A percentile compares a stretch with the other conserved stretches of the same genome.
Conservation (phyloP, 768 basidiomycete genomes). For the Tylopilus plumbeoviolaceoides region DNA sequence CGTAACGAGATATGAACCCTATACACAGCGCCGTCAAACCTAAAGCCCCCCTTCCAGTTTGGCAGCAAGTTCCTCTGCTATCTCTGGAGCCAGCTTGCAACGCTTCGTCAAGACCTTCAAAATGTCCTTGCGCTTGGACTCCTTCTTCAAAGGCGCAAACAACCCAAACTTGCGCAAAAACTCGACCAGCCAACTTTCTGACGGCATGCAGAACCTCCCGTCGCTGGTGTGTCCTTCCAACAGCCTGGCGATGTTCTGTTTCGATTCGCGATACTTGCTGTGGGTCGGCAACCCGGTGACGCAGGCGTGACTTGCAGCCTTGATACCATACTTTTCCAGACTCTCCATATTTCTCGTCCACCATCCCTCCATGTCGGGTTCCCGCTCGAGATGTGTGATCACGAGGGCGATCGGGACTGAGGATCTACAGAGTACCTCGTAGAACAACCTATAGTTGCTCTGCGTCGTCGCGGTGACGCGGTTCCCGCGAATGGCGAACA, state of each 20-base stretch:
- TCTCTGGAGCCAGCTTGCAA: slow-evolving; percentile 19
- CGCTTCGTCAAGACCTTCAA: slow-evolving; percentile 27
- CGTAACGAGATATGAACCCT: background rate
- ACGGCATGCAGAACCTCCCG: slow-evolving; percentile 25
- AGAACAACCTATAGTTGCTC: slow-evolving; percentile 40
- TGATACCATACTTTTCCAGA: slow-evolving; percentile 26
- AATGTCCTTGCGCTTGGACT: slow-evolving; percentile 21
- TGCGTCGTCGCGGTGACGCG: slow-evolving; percentile 34
- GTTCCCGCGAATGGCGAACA: slow-evolving; percentile 41
- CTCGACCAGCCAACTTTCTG: slow-evolving; percentile 22
- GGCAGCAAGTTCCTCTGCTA: slow-evolving; percentile 20
- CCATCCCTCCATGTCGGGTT: slow-evolving; percentile 32
- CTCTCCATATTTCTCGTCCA: slow-evolving; percentile 27
- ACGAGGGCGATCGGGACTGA: slow-evolving; percentile 30
- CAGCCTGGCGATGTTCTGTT: slow-evolving; percentile 12
- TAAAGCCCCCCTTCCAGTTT: slow-evolving; percentile 10
- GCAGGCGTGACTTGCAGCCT: slow-evolving; percentile 31
- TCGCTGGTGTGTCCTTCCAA: slow-evolving; percentile 10
- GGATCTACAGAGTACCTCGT: slow-evolving; percentile 38
- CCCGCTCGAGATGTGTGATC: slow-evolving; percentile 40
- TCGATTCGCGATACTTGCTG: slow-evolving; percentile 27
- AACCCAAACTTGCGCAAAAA: slow-evolving; percentile 24
- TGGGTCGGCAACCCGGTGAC: slow-evolving; percentile 31
- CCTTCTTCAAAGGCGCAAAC: slow-evolving; percentile 21
- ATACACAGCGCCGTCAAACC: background rate